Conservation (phyloP, 2,329 filamentous ascomycete species). For the Pestalotiopsis sp. region DNA sequence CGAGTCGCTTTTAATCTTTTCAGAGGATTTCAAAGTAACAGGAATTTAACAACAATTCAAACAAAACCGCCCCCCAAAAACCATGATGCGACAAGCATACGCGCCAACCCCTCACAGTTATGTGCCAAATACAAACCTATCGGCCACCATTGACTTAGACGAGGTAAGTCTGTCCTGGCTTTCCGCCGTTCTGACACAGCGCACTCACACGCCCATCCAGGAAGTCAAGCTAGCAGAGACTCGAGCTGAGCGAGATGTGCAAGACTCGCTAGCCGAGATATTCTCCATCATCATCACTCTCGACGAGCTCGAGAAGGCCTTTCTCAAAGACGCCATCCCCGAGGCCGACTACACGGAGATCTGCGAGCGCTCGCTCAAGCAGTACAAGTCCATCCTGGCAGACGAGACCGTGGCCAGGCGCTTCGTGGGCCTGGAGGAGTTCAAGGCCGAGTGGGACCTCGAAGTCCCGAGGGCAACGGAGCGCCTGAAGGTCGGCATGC, state of each 20-base stretch:
- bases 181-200: conserved; percentile 3
- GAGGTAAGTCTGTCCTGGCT: conserved; percentile 56
- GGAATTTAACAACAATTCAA: too few species aligned
- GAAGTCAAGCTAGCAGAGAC: conserved; percentile 91
- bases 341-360: conserved; percentile 95
- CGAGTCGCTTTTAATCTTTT: not conserved
- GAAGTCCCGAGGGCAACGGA: conserved; percentile 94
- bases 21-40: not conserved
- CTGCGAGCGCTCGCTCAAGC: conserved; percentile 88
- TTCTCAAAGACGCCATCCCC: conserved; percentile 89
- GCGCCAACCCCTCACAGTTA: conserved; percentile 90
- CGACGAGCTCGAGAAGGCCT: conserved; percentile 94
- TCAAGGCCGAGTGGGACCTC: conserved; percentile 90
- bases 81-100: conserved; percentile 69
- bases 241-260: conserved; percentile 84
- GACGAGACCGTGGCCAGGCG: conserved; percentile 88
- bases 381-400: conserved; percentile 92
- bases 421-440: conserved; percentile 85
- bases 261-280: conserved; percentile 94
- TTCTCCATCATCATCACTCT: conserved; percentile 97
- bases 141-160: conserved; percentile 90
- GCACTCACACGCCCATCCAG: conserved; percentile 42
- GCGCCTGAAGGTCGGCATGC: conserved; percentile 86
- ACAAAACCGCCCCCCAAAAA: conserved; percentile 18
- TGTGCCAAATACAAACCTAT: conserved; percentile 78